These are phyloP conservation scores for Periconia macrospinosa DNA, from an alignment of 2,329 filamentous ascomycete species.

Conservation along the genomic window DNA sequence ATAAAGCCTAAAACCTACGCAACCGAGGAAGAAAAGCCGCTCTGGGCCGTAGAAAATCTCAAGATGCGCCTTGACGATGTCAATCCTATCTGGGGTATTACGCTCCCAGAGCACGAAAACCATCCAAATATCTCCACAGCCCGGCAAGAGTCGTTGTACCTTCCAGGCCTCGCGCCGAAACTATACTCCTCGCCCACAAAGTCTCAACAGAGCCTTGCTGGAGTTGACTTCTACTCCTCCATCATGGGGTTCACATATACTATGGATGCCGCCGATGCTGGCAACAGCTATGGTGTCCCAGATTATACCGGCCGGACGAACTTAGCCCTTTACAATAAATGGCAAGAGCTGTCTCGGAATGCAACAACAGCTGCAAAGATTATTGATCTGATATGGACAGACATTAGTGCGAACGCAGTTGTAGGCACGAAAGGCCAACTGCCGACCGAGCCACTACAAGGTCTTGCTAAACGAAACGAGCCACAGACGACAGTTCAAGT, in stretches of 20 bases:
- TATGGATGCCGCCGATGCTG: constrained; percentile 3
- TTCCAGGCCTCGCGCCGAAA: constrained; percentile 26
- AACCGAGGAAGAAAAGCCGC: constrained; percentile 31
- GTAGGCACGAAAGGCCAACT: constrained; percentile 40
- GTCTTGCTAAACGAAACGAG: constrained; percentile 8
- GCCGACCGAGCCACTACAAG: constrained; percentile 4
- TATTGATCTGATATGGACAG: constrained; percentile 50
- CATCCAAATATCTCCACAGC: constrained; percentile 40
- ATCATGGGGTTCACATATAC: constrained; percentile 26
- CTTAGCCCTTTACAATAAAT: constrained; percentile 45
- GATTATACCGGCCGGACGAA: constrained; percentile 43
- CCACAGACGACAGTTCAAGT: constrained; percentile 1
- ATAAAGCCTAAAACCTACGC: constrained; percentile 44
- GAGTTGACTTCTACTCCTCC: constrained; percentile 33
- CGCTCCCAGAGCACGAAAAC: constrained; percentile 34
- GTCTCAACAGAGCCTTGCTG: constrained; percentile 38
- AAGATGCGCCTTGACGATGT: constrained; percentile 17
- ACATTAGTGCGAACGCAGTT: constrained; percentile 47
- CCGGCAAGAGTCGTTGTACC: constrained; percentile 32
- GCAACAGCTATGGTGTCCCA: constrained; percentile 2
- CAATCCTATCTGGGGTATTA: constrained; percentile 47
- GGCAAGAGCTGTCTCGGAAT: constrained; percentile 41
- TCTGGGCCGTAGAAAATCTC: constrained; percentile 45
- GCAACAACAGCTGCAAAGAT: constrained; percentile 34
- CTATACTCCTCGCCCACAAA: neutral